phyloP scores from a whole-genome alignment of 1,284 basidiomycete species.

The Hemileia vastatrix region DNA sequence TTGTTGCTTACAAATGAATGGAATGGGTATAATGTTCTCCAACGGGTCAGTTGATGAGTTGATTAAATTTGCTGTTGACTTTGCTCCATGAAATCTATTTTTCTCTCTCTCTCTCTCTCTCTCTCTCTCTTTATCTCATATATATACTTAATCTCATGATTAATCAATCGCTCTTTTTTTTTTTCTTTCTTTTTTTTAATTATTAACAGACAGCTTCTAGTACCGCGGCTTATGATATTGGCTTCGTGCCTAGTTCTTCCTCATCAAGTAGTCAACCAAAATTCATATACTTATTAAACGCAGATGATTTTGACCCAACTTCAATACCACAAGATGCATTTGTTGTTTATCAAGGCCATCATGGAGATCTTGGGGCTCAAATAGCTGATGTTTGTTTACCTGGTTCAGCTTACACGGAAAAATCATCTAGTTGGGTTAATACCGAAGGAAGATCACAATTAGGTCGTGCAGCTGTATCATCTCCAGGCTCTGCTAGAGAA shows the following conservation, averaged over 20 bases:
- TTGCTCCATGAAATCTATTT: too few species aligned
- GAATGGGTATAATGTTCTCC: constrained; percentile 90
- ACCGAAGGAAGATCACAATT: constrained; percentile 90
- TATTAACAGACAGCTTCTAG: constrained; percentile 65
- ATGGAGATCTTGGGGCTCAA: constrained; percentile 92
- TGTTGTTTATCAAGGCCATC: constrained; percentile 98
- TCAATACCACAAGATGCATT: constrained; percentile 90
- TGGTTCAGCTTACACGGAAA: constrained; percentile 91
- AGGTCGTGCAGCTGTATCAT: constrained; percentile 83
- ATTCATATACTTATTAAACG: constrained; percentile 94
- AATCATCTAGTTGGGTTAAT: constrained; percentile 88
- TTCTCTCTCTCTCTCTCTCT: too few species aligned
- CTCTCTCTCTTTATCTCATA: too few species aligned
- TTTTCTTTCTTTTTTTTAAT: too few species aligned
- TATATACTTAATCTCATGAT: too few species aligned
- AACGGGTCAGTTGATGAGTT: constrained; percentile 58
- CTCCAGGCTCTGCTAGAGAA: constrained; percentile 86
- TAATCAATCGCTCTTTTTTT: too few species aligned
- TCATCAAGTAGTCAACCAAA: constrained; percentile 72
- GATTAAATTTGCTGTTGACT: too few species aligned
- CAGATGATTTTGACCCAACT: constrained; percentile 82
- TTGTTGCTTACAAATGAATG: constrained; percentile 76
- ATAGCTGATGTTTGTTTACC: constrained; percentile 93
- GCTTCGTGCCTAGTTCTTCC: constrained; percentile 73
- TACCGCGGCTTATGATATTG: constrained; percentile 89